A percentile compares a stretch with the other conserved stretches of the same genome.
phyloP scores from a whole-genome alignment of 805 yeast species.

The Teunomyces lycoperdinae region DNA sequence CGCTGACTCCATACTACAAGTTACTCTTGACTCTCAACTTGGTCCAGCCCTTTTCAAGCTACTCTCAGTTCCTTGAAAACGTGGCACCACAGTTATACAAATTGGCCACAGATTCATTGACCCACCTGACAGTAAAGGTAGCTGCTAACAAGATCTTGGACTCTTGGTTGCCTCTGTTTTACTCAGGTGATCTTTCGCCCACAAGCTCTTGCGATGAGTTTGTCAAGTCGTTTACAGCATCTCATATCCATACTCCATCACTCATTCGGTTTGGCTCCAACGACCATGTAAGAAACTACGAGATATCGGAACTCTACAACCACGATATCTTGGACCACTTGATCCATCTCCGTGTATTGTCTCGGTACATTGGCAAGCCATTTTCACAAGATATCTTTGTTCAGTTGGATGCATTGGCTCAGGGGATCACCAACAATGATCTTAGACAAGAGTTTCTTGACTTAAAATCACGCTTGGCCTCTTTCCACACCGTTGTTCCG shows the following conservation, averaged over 20 bases:
- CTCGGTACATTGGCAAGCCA: neutral
- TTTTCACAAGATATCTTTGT: slow-evolving; percentile 14
- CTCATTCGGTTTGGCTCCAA: slow-evolving; percentile 5
- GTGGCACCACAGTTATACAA: slow-evolving; percentile 5
- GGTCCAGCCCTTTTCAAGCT: neutral
- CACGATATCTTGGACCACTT: slow-evolving; percentile 13
- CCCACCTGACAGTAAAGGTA: neutral
- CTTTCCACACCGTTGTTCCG: neutral
- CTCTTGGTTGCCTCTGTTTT: slow-evolving; percentile 5
- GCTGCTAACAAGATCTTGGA: slow-evolving; percentile 6
- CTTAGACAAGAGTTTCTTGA: neutral
- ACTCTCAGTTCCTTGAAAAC: slow-evolving; percentile 1
- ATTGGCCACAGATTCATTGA: neutral
- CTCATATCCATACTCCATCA: neutral
- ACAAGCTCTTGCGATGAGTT: neutral
- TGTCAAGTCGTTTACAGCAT: neutral
- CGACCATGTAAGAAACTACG: slow-evolving; percentile 16
- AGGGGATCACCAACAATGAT: neutral
- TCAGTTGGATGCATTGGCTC: slow-evolving; percentile 8
- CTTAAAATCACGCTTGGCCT: neutral
- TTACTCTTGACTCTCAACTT: slow-evolving; percentile 5
- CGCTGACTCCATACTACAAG: slow-evolving; percentile 4
- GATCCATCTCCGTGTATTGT: slow-evolving; percentile 15
- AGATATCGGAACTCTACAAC: slow-evolving; percentile 16
- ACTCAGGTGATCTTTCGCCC: slow-evolving; percentile 4